Percentiles rank a stretch among this genome's conserved stretches.
Evolutionary conservation across 192 early-diverging fungal species (phyloP).

Genomic region (Spizellomyces punctatus): DNA sequence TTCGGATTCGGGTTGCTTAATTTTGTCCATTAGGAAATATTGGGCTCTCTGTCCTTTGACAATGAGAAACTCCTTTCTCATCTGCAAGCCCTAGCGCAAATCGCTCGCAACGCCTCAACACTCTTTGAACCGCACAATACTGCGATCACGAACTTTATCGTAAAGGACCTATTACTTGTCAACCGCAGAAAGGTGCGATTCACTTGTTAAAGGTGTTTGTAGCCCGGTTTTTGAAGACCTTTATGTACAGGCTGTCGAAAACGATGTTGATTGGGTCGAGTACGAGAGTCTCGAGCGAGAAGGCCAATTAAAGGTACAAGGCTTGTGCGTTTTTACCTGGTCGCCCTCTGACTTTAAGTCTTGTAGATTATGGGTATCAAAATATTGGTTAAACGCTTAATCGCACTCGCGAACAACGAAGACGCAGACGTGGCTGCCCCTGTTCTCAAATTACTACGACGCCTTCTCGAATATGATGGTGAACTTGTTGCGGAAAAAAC

Average conservation of each 20-base stretch:
- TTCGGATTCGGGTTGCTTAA: no score
- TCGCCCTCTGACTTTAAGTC: no score
- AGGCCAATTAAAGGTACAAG: conserved; percentile 56
- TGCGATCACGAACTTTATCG: conserved; percentile 56
- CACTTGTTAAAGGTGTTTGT: background rate
- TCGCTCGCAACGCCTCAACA: conserved; percentile 59
- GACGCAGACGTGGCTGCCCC: conserved; percentile 42
- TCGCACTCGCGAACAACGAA: conserved; percentile 41
- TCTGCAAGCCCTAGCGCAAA: conserved; percentile 61
- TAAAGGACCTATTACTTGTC: conserved; percentile 60
- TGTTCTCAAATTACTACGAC: conserved; percentile 65
- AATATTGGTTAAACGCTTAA: conserved; percentile 68
- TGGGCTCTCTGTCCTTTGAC: conserved; percentile 9
- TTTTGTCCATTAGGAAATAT: conserved; percentile 16
- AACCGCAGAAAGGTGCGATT: conserved; percentile 12
- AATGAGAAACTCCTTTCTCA: conserved; percentile 21
- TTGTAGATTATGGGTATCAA: conserved; percentile 62
- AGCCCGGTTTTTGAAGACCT: background rate
- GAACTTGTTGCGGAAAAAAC: conserved; percentile 57
- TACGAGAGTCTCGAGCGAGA: conserved; percentile 60
- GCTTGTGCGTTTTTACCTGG: background rate
- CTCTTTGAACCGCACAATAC: conserved; percentile 58
- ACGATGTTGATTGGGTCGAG: conserved; percentile 67
- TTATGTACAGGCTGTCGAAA: conserved; percentile 4
- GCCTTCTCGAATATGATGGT: conserved; percentile 66